Evolutionary conservation across 2,329 filamentous ascomycete genomes (phyloP).

Genomic region (Helotiales sp.): DNA sequence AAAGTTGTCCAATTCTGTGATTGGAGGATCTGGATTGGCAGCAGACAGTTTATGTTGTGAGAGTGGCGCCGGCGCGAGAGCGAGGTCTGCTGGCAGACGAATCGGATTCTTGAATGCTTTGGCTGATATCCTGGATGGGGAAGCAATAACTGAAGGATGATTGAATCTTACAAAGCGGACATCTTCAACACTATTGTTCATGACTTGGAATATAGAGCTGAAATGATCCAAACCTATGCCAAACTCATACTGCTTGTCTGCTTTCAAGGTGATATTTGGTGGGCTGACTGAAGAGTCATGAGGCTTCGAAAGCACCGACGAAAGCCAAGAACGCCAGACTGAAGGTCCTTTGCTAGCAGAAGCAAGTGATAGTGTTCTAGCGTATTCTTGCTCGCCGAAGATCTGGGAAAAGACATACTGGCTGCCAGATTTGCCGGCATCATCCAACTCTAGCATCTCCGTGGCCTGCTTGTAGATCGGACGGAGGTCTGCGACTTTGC

Average conservation of each 20-base stretch:
- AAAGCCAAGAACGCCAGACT: conserved; percentile 34
- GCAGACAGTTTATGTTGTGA: conserved; percentile 1
- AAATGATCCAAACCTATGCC: conserved; percentile 29
- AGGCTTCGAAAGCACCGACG: conserved; percentile 10
- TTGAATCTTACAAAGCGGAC: conserved; percentile 23
- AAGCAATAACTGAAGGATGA: conserved; percentile 11
- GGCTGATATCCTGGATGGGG: conserved; percentile 9
- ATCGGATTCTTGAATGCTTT: conserved; percentile 13
- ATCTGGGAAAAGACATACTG: conserved; percentile 45
- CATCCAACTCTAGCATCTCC: conserved; percentile 15
- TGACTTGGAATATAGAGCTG: conserved; percentile 24
- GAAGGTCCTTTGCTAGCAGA: neutral
- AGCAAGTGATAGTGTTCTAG: conserved; percentile 33
- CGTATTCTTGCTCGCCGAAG: conserved; percentile 52
- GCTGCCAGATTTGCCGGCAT: neutral
- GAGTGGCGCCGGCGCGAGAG: conserved; percentile 12
- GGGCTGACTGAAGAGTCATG: neutral
- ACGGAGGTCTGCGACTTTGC: conserved; percentile 48
- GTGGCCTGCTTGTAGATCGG: conserved; percentile 42
- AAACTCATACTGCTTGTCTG: conserved; percentile 16
- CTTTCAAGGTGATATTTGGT: neutral
- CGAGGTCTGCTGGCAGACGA: conserved; percentile 19
- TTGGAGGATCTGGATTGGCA: conserved; percentile 1
- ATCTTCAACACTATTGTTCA: conserved; percentile 20
- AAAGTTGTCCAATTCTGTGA: conserved; percentile 15